A percentile compares a stretch with the other conserved stretches of the same genome.
Evolutionary conservation across 148 eudicot species (phyloP).

Genomic region (Rhododendron mucronatum): DNA sequence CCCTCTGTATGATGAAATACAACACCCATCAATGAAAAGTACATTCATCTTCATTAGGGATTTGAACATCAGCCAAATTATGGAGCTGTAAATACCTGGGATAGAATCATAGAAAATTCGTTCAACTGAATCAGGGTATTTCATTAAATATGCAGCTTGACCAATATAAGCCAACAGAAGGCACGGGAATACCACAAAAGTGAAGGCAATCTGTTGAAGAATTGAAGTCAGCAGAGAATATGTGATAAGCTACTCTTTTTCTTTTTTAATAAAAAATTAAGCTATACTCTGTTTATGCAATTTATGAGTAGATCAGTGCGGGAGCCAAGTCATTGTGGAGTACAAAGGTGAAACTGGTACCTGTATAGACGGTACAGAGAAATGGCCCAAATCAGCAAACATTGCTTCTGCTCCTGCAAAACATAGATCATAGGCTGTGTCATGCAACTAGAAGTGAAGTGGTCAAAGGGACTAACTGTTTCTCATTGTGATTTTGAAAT

Average conservation of each 20-base stretch:
- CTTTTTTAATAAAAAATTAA: not conserved
- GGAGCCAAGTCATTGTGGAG: slow-evolving; percentile 2
- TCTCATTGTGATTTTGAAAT: not conserved
- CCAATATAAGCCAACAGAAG: slow-evolving; percentile 96
- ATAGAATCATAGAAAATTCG: slow-evolving; percentile 77
- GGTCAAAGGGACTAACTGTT: not conserved
- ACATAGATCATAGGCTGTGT: slow-evolving; percentile 10
- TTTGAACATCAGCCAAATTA: not conserved
- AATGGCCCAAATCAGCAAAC: slow-evolving; percentile 99
- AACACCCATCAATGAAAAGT: slow-evolving; percentile 1
- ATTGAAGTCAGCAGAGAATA: slow-evolving; percentile 10
- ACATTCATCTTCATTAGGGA: not conserved
- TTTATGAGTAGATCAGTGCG: not conserved
- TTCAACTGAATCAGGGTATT: slow-evolving; percentile 43
- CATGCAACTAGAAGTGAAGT: not conserved
- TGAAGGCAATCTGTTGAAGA: slow-evolving; percentile 75
- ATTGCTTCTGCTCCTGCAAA: slow-evolving; percentile 99
- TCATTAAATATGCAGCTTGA: slow-evolving; percentile 77
- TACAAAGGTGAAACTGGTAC: slow-evolving; percentile 20
- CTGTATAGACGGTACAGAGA: slow-evolving; percentile 90
- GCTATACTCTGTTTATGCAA: not conserved
- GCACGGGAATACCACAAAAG: slow-evolving; percentile 84
- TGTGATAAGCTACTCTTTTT: not conserved
- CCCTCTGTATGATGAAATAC: slow-evolving; percentile 38
- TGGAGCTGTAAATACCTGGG: slow-evolving; percentile 50